Conservation (phyloP, 73 alveolate species). For the Paraurostyla sp. region DNA sequence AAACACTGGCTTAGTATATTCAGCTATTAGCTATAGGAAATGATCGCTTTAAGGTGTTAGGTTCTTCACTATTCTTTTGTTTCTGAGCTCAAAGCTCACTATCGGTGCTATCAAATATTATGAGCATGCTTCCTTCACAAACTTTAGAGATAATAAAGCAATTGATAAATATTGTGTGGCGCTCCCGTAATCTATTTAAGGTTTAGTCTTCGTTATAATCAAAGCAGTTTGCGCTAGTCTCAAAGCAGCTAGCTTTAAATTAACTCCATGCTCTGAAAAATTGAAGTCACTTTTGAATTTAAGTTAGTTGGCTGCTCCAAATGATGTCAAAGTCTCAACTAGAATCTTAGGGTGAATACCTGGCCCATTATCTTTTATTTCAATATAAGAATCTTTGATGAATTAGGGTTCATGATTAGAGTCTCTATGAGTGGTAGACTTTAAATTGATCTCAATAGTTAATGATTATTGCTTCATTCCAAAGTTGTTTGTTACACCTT, state of each 20-base stretch:
- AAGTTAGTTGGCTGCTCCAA: neutral
- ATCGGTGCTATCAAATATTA: slow-evolving; percentile 15
- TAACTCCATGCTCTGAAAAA: slow-evolving; percentile 50
- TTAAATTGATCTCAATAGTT: slow-evolving; percentile 33
- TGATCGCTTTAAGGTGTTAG: slow-evolving; percentile 55
- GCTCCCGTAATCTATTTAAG: slow-evolving; percentile 29
- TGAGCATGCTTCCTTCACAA: slow-evolving; percentile 47
- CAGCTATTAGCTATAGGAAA: neutral
- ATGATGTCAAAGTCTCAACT: slow-evolving; percentile 38
- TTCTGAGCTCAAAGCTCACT: slow-evolving; percentile 25
- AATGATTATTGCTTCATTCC: neutral
- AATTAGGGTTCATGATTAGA: neutral
- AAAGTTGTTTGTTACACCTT: neutral
- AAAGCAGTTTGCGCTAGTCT: slow-evolving; percentile 51
- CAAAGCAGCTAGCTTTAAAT: slow-evolving; percentile 10
- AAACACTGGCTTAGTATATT: slow-evolving; percentile 8
- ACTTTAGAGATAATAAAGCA: slow-evolving; percentile 25
- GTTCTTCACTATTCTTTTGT: slow-evolving; percentile 17
- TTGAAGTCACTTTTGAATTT: slow-evolving; percentile 22
- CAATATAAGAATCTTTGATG: neutral
- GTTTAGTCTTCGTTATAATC: slow-evolving; percentile 53
- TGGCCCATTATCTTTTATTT: slow-evolving; percentile 53
- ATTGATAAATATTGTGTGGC: neutral
- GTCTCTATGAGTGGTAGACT: neutral
- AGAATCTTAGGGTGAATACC: slow-evolving; percentile 53